phyloP scores from a whole-genome alignment of 2,329 filamentous ascomycete species.

The Trichoderma sp. region DNA sequence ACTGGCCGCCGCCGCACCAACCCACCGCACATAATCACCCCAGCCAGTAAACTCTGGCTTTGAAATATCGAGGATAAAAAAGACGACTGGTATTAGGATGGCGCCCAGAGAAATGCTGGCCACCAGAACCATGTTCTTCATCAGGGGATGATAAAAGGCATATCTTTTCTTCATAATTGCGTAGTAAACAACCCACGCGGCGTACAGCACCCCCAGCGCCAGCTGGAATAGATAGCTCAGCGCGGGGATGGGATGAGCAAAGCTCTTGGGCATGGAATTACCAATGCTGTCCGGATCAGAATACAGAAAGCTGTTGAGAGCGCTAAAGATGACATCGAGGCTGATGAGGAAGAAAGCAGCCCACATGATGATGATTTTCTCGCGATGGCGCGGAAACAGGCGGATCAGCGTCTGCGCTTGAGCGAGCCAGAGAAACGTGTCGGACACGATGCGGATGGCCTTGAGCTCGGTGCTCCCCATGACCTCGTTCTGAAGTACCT shows the following conservation, averaged over 20 bases:
- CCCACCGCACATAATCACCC: constrained; percentile 96
- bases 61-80: constrained; percentile 89
- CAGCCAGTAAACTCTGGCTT: constrained; percentile 84
- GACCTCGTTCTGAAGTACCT: constrained; percentile 73
- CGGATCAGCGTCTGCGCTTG: constrained; percentile 96
- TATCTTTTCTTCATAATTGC: constrained; percentile 88
- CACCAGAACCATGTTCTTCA: constrained; percentile 85
- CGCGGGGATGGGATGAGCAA: constrained; percentile 87
- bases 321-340: constrained; percentile 87
- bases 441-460: constrained; percentile 87
- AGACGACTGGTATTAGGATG: constrained; percentile 86
- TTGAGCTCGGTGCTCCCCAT: constrained; percentile 84
- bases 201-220: constrained; percentile 82
- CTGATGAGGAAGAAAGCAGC: constrained; percentile 92
- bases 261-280: constrained; percentile 67
- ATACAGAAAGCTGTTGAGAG: constrained; percentile 80
- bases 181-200: constrained; percentile 93
- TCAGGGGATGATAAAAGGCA: constrained; percentile 85
- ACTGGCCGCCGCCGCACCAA: constrained; percentile 89
- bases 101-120: constrained; percentile 76
- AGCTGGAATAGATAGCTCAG: constrained; percentile 89
- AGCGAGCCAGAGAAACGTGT: constrained; percentile 95
- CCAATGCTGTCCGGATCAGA: constrained; percentile 52
- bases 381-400: constrained; percentile 91
- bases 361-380: constrained; percentile 99